phyloP scores from a whole-genome alignment of 192 early-diverging fungal species.

The Backusella westeae region DNA sequence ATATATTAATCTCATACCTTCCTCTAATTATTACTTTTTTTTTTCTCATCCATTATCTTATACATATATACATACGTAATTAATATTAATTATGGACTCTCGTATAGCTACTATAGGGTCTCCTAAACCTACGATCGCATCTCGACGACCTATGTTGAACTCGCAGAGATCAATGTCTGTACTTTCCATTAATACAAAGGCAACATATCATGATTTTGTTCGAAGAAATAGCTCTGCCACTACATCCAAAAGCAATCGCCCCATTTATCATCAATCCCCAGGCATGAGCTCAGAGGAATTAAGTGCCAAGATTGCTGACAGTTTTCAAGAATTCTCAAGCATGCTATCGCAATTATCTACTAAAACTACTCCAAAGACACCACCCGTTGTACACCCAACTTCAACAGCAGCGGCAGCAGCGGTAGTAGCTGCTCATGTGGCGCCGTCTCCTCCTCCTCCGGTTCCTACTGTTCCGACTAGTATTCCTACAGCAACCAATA shows the following conservation, averaged over 20 bases:
- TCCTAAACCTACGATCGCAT: conserved; percentile 1
- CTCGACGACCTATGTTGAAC: conserved; percentile 9
- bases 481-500: neutral
- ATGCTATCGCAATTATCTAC: conserved; percentile 19
- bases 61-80: neutral
- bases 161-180: conserved; percentile 12
- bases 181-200: conserved; percentile 12
- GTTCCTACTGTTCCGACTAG: neutral
- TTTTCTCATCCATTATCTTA: neutral
- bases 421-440: neutral
- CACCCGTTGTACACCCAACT: neutral
- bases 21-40: neutral
- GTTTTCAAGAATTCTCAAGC: conserved; percentile 28
- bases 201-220: neutral
- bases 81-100: conserved; percentile 5
- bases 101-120: neutral
- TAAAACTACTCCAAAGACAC: neutral
- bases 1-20: neutral
- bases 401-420: neutral
- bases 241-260: neutral
- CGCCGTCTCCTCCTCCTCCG: neutral
- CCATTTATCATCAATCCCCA: neutral
- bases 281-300: conserved; percentile 29
- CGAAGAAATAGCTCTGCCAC: conserved; percentile 9
- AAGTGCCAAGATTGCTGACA: conserved; percentile 31